A percentile compares a stretch with the other conserved stretches of the same genome.
Conservation (phyloP, 305 asterid species). For the Rubia balearica region DNA sequence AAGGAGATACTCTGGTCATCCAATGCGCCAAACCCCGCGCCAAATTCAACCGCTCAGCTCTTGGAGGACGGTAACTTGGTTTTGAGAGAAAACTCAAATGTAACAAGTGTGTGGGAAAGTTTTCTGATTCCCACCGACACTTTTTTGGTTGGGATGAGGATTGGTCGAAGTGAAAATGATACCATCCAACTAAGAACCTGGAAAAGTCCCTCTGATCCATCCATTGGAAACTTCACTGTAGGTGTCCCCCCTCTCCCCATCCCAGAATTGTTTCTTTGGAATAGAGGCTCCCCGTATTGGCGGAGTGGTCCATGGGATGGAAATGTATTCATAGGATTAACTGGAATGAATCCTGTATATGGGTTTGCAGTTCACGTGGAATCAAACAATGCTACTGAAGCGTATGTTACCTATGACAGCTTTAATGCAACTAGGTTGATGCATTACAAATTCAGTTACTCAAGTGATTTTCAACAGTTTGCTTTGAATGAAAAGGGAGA, state of each 20-base stretch:
- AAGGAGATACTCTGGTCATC: not conserved
- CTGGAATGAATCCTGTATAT: not conserved
- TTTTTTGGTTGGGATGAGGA: not conserved
- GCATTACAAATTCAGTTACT: not conserved
- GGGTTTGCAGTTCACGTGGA: not conserved
- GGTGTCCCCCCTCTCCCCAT: not conserved
- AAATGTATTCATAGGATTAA: not conserved
- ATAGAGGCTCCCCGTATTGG: not conserved
- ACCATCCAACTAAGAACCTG: not conserved
- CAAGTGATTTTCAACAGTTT: not conserved
- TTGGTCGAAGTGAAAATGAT: not conserved
- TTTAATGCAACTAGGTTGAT: not conserved
- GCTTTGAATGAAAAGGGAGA: not conserved
- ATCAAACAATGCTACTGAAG: not conserved
- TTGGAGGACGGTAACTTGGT: not conserved
- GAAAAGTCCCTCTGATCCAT: not conserved
- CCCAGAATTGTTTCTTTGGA: not conserved
- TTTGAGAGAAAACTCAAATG: not conserved
- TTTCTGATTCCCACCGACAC: not conserved
- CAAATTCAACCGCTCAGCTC: not conserved
- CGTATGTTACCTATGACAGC: not conserved
- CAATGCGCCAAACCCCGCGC: not conserved
- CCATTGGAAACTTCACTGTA: not conserved
- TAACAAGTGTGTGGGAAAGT: not conserved
- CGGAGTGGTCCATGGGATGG: not conserved